Evolutionary conservation across 169 alveolate species (phyloP), one percentile per base, ranked within the genome.

Genomic region (Toxoplasma gondii): DNA sequence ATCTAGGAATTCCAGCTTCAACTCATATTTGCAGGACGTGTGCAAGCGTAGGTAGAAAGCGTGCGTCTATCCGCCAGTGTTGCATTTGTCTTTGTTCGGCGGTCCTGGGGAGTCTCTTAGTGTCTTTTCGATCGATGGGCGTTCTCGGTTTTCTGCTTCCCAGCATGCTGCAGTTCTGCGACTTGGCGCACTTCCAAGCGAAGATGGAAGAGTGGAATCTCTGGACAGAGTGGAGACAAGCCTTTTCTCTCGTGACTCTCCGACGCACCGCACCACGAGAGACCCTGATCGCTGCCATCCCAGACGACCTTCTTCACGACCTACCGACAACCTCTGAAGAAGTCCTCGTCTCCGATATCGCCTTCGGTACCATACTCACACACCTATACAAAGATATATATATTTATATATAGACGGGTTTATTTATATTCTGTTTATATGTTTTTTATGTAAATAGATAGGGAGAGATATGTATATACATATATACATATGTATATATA

Each of bases 271-370:
- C 12, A 1, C 44, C 44, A 7, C 45, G 86, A 7, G 86, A 78
- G 9, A 45, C 12, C 29, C 49, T 78, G 45, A n/a, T 78, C 1
- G 86, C 86, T 10, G n/a, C 86, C 44, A 4, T 78, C 45, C 86
- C 86, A 4, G 86, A 78, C 86, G 44, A 78, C 45, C 86, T 78
- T n/a, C 39, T 78, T 10, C 45, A n/a, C 39, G 29, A 31, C 19
- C n/a, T 78, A 17, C 86, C 86, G 27, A 78, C 86, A 27, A 17
- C 86, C 86, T 36, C 49, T 9, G 86, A 78, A n/a, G 86, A 78
- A n/a, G 86, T 78, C 31, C 86, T 78, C 86, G 22, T 78, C 86
- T 45, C n/a, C 49, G 86, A 78, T 27, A 38, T 78, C n/a, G 86
- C 86, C 29, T 78, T 78, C 86, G 86, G 86, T 78, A n/a, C 12